Percentiles rank a stretch among this genome's conserved stretches.
Evolutionary conservation across 805 yeast genomes (phyloP).

Genomic region (Pichia insulana): DNA sequence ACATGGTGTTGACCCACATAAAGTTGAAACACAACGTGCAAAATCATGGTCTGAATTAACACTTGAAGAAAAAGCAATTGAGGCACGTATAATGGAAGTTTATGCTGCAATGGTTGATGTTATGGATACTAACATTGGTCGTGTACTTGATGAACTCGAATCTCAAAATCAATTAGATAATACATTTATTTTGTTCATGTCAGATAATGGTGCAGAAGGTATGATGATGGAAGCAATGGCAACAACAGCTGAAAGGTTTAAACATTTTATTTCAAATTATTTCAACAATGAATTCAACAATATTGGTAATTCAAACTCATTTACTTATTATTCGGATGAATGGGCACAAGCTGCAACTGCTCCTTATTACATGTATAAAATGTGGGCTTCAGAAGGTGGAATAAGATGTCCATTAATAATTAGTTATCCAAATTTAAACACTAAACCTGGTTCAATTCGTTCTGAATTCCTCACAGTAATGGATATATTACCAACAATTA

Average conservation of each 20-base stretch:
- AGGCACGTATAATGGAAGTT: slow-evolving; percentile 41
- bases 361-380: slow-evolving; percentile 44
- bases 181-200: slow-evolving; percentile 49
- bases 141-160: slow-evolving; percentile 36
- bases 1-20: slow-evolving; percentile 36
- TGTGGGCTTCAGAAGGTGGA: slow-evolving; percentile 56
- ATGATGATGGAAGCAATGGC: slow-evolving; percentile 51
- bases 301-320: slow-evolving; percentile 40
- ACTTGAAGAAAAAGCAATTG: slow-evolving; percentile 29
- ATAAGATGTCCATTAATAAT: slow-evolving; percentile 47
- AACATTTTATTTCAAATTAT: slow-evolving; percentile 23
- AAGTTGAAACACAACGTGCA: slow-evolving; percentile 33
- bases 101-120: slow-evolving; percentile 61
- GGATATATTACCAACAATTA: slow-evolving; percentile 51
- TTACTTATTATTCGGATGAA: slow-evolving; percentile 44
- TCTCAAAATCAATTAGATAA: slow-evolving; percentile 39
- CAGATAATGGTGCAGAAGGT: slow-evolving; percentile 62
- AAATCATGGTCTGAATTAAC: slow-evolving; percentile 37
- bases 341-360: slow-evolving; percentile 62
- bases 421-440: slow-evolving; percentile 31
- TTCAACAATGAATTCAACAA: slow-evolving; percentile 38
- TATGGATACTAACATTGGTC: slow-evolving; percentile 44
- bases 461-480: slow-evolving; percentile 44
- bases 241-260: slow-evolving; percentile 24
- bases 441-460: slow-evolving; percentile 24